These are phyloP conservation scores for Kurtzmaniella quercitrusa DNA, from an alignment of 1,139 yeast species.

Conservation along the genomic window DNA sequence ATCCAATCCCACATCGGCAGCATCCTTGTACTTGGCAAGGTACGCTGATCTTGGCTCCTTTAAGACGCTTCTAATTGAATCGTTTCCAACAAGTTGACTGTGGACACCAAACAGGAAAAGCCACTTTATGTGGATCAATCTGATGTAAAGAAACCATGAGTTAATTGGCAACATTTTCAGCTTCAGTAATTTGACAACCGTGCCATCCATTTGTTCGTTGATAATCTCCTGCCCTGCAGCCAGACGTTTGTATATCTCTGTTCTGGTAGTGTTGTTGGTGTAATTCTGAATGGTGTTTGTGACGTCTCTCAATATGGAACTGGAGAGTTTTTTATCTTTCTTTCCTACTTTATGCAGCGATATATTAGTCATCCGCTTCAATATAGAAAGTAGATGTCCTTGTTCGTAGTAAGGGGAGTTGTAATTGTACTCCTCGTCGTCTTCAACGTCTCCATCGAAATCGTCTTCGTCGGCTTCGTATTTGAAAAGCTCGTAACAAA, in stretches of 20 bases:
- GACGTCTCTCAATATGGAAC: conserved; percentile 62
- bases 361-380: conserved; percentile 46
- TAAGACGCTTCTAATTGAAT: conserved; percentile 39
- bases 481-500: conserved; percentile 55
- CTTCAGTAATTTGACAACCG: conserved; percentile 53
- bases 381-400: conserved; percentile 40
- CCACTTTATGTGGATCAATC: conserved; percentile 65
- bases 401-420: conserved; percentile 59
- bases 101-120: conserved; percentile 68
- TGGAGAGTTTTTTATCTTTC: conserved; percentile 57
- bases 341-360: conserved; percentile 57
- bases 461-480: conserved; percentile 34
- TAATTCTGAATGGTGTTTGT: conserved; percentile 45
- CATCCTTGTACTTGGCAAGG: conserved; percentile 23
- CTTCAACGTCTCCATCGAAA: conserved; percentile 27
- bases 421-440: conserved; percentile 37
- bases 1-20: conserved; percentile 8
- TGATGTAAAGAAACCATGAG: conserved; percentile 61
- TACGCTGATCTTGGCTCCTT: conserved; percentile 37
- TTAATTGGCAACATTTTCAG: conserved; percentile 56
- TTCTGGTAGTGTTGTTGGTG: conserved; percentile 36
- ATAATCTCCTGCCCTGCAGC: conserved; percentile 41
- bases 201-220: conserved; percentile 29
- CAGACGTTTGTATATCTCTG: conserved; percentile 31
- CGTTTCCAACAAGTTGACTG: conserved; percentile 53